Evolutionary conservation across 768 basidiomycete species (phyloP).

Genomic region (Hortiboletus campestris): DNA sequence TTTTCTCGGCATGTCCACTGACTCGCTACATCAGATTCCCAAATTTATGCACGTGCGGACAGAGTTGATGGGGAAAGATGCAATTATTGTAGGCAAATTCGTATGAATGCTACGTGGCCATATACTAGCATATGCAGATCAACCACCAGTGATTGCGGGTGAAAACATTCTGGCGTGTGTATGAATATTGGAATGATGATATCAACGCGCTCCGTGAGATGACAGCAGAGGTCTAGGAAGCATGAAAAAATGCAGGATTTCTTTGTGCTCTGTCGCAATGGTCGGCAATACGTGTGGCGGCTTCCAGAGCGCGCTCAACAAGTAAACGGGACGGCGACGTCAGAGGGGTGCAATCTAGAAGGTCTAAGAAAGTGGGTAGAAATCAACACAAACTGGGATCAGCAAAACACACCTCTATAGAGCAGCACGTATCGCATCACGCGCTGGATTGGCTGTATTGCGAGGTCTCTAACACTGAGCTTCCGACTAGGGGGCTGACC

Average conservation of each 20-base stretch:
- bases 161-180: background rate
- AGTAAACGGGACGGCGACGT: conserved; percentile 49
- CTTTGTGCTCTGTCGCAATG: conserved; percentile 61
- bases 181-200: conserved; percentile 1
- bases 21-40: conserved; percentile 16
- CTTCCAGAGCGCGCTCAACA: conserved; percentile 58
- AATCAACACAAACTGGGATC: background rate
- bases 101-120: conserved; percentile 1
- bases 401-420: conserved; percentile 48
- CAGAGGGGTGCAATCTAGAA: conserved; percentile 48
- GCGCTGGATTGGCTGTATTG: conserved; percentile 62
- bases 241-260: conserved; percentile 45
- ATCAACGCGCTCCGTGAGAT: background rate
- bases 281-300: conserved; percentile 54
- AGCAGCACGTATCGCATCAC: conserved; percentile 62
- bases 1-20: background rate
- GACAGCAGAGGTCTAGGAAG: conserved; percentile 7
- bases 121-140: background rate
- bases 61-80: conserved; percentile 32
- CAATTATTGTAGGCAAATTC: conserved; percentile 30
- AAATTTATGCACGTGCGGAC: conserved; percentile 29
- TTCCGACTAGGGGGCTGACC: conserved; percentile 17
- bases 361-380: conserved; percentile 38
- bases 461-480: conserved; percentile 50
- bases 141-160: background rate